Evolutionary conservation across 2,329 filamentous ascomycete genomes (phyloP).

Genomic region (Talaromyces amestolkiae): DNA sequence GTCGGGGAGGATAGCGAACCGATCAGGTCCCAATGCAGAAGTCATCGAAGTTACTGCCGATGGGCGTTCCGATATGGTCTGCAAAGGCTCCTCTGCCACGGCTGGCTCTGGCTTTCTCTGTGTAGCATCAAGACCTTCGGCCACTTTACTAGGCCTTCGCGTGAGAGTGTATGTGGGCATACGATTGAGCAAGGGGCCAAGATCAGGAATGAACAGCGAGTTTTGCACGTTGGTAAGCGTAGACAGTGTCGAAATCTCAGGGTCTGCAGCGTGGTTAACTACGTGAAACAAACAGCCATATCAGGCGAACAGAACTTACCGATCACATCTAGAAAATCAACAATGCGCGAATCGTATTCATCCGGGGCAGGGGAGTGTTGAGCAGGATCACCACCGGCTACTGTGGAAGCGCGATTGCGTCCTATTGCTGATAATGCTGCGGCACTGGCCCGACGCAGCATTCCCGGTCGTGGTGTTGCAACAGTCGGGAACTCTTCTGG

Average conservation of each 20-base stretch:
- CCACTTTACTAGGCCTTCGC: slow-evolving; percentile 43
- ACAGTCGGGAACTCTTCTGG: background rate
- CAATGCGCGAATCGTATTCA: slow-evolving; percentile 62
- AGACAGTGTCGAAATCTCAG: slow-evolving; percentile 77
- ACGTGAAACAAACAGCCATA: background rate
- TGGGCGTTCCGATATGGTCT: slow-evolving; percentile 15
- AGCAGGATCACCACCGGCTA: slow-evolving; percentile 25
- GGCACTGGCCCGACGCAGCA: slow-evolving; percentile 35
- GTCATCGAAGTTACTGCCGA: slow-evolving; percentile 60
- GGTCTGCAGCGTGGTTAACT: slow-evolving; percentile 50
- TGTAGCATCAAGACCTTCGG: slow-evolving; percentile 22
- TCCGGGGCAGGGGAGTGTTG: slow-evolving; percentile 20
- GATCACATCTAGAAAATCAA: slow-evolving; percentile 67
- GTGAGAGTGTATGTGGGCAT: slow-evolving; percentile 74
- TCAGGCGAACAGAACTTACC: slow-evolving; percentile 48
- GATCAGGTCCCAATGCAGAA: slow-evolving; percentile 65
- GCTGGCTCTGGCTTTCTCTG: slow-evolving; percentile 13
- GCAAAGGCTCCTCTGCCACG: slow-evolving; percentile 24
- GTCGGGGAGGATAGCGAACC: slow-evolving; percentile 77
- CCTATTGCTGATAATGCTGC: slow-evolving; percentile 32
- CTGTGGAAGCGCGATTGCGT: slow-evolving; percentile 35
- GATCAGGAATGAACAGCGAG: slow-evolving; percentile 77
- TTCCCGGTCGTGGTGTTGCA: slow-evolving; percentile 1
- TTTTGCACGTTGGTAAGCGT: slow-evolving; percentile 89
- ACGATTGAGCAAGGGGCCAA: slow-evolving; percentile 73